phyloP scores from a whole-genome alignment of 805 yeast species.

The Candida caryicola region DNA sequence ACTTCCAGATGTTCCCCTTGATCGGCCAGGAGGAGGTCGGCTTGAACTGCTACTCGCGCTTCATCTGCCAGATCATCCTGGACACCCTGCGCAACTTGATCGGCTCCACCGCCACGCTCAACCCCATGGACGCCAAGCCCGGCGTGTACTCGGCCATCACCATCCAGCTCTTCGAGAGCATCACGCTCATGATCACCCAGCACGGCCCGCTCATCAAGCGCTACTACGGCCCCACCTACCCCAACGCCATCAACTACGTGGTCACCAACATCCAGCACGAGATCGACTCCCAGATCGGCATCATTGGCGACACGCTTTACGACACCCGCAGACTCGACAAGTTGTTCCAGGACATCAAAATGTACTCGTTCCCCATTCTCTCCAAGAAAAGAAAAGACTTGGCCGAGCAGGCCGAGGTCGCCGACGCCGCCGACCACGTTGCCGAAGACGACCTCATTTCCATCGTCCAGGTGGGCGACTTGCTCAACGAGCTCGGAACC shows the following conservation, averaged over 20 bases:
- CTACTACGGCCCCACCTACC: conserved; percentile 58
- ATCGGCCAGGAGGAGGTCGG: conserved; percentile 73
- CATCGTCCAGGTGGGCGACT: conserved; percentile 62
- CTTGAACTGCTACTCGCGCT: conserved; percentile 74
- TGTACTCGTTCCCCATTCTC: conserved; percentile 42
- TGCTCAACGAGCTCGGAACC: conserved; percentile 66
- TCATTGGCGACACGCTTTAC: conserved; percentile 81
- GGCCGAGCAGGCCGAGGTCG: conserved; percentile 11
- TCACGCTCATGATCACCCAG: conserved; percentile 80
- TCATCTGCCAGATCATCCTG: conserved; percentile 80
- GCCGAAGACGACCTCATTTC: conserved; percentile 40
- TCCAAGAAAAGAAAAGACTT: conserved; percentile 13
- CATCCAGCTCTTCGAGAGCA: conserved; percentile 73
- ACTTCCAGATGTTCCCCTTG: conserved; percentile 84
- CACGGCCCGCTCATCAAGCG: conserved; percentile 76
- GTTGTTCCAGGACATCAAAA: conserved; percentile 50
- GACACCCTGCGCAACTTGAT: conserved; percentile 72
- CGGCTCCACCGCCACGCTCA: conserved; percentile 31
- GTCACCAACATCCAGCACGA: conserved; percentile 77
- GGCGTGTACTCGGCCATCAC: conserved; percentile 61
- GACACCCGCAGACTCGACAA: conserved; percentile 65
- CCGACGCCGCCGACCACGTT: conserved; percentile 14
- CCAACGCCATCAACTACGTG: conserved; percentile 58
- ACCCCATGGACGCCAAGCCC: conserved; percentile 24
- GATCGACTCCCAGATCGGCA: conserved; percentile 88